phyloP scores from a whole-genome alignment of 75 land plant species.

The Larix kaempferi region DNA sequence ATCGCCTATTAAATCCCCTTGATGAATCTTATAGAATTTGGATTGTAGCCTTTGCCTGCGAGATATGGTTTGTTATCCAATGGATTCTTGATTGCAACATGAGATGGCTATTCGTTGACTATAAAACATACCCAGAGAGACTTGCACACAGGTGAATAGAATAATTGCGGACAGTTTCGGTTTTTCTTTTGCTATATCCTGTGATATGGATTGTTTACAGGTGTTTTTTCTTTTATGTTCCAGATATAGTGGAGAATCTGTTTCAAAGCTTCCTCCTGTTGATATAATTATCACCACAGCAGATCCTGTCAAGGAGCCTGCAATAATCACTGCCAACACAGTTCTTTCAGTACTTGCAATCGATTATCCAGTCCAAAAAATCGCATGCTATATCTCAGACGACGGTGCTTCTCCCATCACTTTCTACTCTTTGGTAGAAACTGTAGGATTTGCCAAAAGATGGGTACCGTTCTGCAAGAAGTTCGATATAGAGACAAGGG shows the following conservation, averaged over 20 bases:
- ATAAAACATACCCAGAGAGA: constrained; percentile 1
- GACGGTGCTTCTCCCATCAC: constrained; percentile 11
- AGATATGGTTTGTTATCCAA: background rate
- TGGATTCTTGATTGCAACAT: background rate
- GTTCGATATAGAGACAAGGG: constrained; percentile 7
- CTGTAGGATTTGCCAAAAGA: background rate
- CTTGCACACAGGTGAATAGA: background rate
- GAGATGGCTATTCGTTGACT: background rate
- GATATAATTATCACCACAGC: constrained; percentile 9
- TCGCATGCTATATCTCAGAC: constrained; percentile 21
- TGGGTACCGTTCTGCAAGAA: constrained; percentile 9
- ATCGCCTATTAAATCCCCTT: background rate
- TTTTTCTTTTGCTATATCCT: background rate
- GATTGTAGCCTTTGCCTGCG: background rate
- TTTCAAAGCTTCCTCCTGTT: constrained; percentile 4
- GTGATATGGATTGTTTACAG: background rate
- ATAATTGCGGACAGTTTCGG: background rate
- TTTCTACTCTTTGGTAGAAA: constrained; percentile 2
- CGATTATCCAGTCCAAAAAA: constrained; percentile 17
- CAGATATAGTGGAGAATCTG: constrained; percentile 14
- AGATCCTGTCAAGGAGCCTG: constrained; percentile 7
- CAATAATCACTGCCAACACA: constrained; percentile 2
- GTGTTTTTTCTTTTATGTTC: background rate
- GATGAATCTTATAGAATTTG: background rate
- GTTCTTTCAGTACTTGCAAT: constrained; percentile 10